Conservation (phyloP, 345 rosid genomes). For the Erucastrum elatum region DNA sequence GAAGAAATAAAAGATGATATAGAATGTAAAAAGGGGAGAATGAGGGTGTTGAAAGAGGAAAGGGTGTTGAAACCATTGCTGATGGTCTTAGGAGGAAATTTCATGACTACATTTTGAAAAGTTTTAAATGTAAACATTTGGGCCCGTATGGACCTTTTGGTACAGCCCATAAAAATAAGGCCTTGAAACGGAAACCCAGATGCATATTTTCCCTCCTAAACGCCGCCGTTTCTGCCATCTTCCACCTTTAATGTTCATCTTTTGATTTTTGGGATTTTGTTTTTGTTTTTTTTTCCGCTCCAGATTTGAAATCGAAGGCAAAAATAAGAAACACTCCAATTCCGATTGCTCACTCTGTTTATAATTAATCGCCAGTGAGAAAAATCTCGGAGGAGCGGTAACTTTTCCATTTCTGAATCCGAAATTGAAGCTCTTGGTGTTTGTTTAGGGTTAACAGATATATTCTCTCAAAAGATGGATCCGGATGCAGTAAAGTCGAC, state of each 20-base stretch:
- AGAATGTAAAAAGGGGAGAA: no score
- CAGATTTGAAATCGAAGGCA: slow-evolving; percentile 26
- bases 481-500: slow-evolving; percentile 87
- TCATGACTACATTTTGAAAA: no score
- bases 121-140: not conserved
- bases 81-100: no score
- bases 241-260: not conserved
- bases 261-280: slow-evolving; percentile 1
- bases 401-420: no score
- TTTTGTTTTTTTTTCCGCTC: slow-evolving; percentile 19
- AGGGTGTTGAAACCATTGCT: no score
- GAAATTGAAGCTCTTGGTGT: not conserved
- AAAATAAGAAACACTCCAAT: not conserved
- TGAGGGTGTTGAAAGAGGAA: no score
- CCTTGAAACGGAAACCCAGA: not conserved
- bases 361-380: not conserved
- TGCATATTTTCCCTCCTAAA: not conserved
- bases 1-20: no score
- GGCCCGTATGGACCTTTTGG: slow-evolving; percentile 1
- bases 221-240: not conserved
- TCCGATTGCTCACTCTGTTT: not conserved
- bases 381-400: not conserved
- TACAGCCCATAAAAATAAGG: not conserved
- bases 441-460: no score
- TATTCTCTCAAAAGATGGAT: slow-evolving; percentile 54